phyloP scores from a whole-genome alignment of 805 yeast species.

The Metschnikowia amazonensis region DNA sequence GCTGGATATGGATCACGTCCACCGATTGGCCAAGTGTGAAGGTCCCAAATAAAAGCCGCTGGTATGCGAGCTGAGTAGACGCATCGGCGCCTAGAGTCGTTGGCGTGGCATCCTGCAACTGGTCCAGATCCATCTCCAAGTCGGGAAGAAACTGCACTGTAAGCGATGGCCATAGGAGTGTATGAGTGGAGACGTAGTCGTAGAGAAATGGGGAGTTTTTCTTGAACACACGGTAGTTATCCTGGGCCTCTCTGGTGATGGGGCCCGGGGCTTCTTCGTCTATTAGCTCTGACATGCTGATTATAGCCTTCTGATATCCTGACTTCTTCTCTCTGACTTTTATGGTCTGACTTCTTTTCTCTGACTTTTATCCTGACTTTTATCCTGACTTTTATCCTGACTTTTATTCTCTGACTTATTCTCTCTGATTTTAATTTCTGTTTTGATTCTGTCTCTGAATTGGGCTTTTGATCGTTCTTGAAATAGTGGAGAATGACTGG shows the following conservation, averaged over 20 bases:
- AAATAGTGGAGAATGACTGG: too few species aligned
- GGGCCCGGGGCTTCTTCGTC: slow-evolving; percentile 3
- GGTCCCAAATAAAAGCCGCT: slow-evolving; percentile 18
- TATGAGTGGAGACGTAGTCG: slow-evolving; percentile 48
- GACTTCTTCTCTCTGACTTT: too few species aligned
- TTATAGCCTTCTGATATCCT: too few species aligned
- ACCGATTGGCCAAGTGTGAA: slow-evolving; percentile 20
- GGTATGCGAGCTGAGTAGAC: slow-evolving; percentile 12
- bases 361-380: too few species aligned
- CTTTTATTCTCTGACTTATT: too few species aligned
- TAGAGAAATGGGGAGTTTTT: slow-evolving; percentile 57
- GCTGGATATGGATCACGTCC: slow-evolving; percentile 26
- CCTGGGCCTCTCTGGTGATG: slow-evolving; percentile 32
- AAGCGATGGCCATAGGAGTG: slow-evolving; percentile 63
- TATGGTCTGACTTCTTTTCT: too few species aligned
- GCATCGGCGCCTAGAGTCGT: neutral
- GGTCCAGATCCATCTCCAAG: slow-evolving; percentile 17
- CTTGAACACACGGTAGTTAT: slow-evolving; percentile 54
- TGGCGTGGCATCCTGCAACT: neutral
- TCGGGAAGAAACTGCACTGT: slow-evolving; percentile 65
- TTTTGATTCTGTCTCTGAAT: neutral
- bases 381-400: too few species aligned
- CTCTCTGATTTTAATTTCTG: too few species aligned
- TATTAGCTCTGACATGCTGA: slow-evolving; percentile 1
- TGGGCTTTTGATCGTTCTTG: neutral